Percentiles rank a stretch among this genome's conserved stretches.
Evolutionary conservation across 1,139 yeast species (phyloP).

Genomic region (Taphrina sp.): DNA sequence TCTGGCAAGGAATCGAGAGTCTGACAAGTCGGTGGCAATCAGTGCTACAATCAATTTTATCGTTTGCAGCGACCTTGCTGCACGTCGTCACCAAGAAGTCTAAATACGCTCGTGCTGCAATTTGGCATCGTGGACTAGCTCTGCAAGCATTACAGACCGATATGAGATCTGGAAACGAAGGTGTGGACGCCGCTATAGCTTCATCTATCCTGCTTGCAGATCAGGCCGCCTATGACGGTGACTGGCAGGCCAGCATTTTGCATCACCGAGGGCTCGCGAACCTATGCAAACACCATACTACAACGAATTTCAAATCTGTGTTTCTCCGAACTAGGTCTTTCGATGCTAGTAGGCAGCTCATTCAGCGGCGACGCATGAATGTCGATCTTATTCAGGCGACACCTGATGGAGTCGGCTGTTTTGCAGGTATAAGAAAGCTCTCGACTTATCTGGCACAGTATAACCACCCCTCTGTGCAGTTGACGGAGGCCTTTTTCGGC

Average conservation of each 20-base stretch:
- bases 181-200: slow-evolving; percentile 21
- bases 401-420: slow-evolving; percentile 17
- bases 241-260: slow-evolving; percentile 25
- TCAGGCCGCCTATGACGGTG: slow-evolving; percentile 29
- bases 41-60: slow-evolving; percentile 4
- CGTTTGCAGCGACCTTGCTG: slow-evolving; percentile 22
- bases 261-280: slow-evolving; percentile 24
- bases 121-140: slow-evolving; percentile 17
- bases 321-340: background rate
- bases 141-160: slow-evolving; percentile 21
- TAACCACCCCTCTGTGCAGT: background rate
- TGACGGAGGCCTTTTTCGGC: slow-evolving; percentile 7
- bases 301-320: background rate
- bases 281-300: slow-evolving; percentile 5
- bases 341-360: background rate
- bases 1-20: slow-evolving; percentile 6
- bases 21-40: slow-evolving; percentile 6
- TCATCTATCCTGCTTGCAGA: slow-evolving; percentile 19
- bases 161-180: background rate
- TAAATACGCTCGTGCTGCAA: slow-evolving; percentile 3
- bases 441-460: background rate
- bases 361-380: background rate
- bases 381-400: background rate
- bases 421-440: background rate
- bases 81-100: slow-evolving; percentile 8